Base-by-base conservation (phyloP, 148 eudicot genomes). In the Cornus florida region DNA sequence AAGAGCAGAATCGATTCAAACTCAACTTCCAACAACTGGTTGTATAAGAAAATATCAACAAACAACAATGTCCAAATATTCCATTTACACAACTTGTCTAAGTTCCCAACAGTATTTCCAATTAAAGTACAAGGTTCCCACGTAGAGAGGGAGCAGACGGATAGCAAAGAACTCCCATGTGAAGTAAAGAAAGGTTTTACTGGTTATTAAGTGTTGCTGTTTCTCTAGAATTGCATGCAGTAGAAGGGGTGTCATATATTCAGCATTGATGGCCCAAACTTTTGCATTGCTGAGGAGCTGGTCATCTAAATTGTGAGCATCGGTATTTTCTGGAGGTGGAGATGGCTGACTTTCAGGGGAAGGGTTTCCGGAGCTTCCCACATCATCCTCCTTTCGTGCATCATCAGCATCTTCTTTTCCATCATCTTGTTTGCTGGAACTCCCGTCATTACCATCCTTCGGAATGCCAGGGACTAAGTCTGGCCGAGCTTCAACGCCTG, bases 401-500 rank as follows among this genome's bases (percentile, higher is more conserved):
- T 88, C 89, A 78, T 88, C 90, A n/a, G 77, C 59, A 39, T 88
- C 90, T 72, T 88, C 87, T 78, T 59, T 79, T 64, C 78, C 79
- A 53, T 88, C 78, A 17, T 87, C 83, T 77, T 80, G 89, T 71
- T 83, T 73, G 70, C 87, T 82, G 48, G 92, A 89, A 78, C 86
- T 84, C 64, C 79, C 86, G 62, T 72, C 72, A 67, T 31, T 32
- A 12, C 53, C 76, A 75, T 80, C 83, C 65, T 83, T 79, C 59
- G 88, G 82, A 46, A 81, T 70, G 31, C 92, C 89, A 2, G 79
- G 90, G 60, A 92, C 88, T 73, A 96, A 71, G 72, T 96, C 98
- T 50, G 87, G 85, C 48, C 89, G 93, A 78, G 93, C 84, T 86
- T 94, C 97, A 75, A 94, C 94, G 65, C 99, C 95, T 77, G 92